phyloP scores from a whole-genome alignment of 106 monocot species.

The Apostasia shenzhenica region DNA sequence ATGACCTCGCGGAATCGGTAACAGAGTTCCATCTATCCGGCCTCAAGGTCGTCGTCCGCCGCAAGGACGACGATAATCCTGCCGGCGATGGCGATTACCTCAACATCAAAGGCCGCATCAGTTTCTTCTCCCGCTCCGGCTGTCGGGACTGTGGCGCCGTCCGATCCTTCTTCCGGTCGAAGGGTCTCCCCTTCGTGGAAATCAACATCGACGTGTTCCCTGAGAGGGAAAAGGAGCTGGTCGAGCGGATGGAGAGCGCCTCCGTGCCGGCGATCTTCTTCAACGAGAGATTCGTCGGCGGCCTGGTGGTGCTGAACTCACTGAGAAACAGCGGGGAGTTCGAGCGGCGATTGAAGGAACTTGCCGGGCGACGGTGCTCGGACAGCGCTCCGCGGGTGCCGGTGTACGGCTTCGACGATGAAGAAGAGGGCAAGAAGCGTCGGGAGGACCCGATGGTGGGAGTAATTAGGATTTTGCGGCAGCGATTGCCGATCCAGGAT shows the following conservation, averaged over 20 bases:
- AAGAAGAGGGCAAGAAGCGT: conserved; percentile 15
- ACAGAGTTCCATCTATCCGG: conserved; percentile 71
- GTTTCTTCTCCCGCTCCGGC: conserved; percentile 92
- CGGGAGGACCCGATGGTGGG: conserved; percentile 36
- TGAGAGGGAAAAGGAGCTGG: conserved; percentile 61
- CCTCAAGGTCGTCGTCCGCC: conserved; percentile 59
- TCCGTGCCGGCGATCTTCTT: conserved; percentile 81
- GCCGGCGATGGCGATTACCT: not conserved
- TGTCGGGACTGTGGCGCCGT: conserved; percentile 89
- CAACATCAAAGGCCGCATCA: conserved; percentile 56
- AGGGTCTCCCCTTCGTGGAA: conserved; percentile 58
- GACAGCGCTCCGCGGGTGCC: conserved; percentile 60
- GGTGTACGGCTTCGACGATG: conserved; percentile 71
- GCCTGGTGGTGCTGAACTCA: conserved; percentile 71
- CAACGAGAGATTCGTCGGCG: conserved; percentile 82
- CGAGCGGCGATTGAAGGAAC: conserved; percentile 45
- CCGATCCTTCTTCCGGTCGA: conserved; percentile 57
- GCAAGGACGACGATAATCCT: conserved; percentile 16
- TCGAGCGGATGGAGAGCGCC: conserved; percentile 41
- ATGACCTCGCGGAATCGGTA: conserved; percentile 14
- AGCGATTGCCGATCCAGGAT: conserved; percentile 71
- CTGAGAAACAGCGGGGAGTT: conserved; percentile 93
- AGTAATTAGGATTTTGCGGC: conserved; percentile 42
- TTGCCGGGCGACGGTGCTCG: conserved; percentile 49
- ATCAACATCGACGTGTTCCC: conserved; percentile 98